Evolutionary conservation across 2,329 filamentous ascomycete genomes (phyloP).

Genomic region (Nannizziopsis arthrosporioides): DNA sequence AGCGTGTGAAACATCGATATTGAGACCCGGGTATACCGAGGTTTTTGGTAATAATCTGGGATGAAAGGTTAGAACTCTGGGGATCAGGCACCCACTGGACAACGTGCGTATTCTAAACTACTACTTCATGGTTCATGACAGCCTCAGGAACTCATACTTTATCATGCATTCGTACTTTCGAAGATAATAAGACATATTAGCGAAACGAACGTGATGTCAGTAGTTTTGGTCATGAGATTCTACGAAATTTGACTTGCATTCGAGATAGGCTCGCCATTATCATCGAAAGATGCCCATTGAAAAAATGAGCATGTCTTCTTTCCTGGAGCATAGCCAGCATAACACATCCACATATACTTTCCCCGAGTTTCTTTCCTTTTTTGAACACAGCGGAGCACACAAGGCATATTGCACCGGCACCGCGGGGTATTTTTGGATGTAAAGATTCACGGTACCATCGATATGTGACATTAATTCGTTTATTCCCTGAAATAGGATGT

Average conservation of each 20-base stretch:
- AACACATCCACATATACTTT: slow-evolving; percentile 88
- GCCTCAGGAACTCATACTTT: too few species aligned
- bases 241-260: slow-evolving; percentile 9
- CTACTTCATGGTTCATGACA: too few species aligned
- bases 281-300: slow-evolving; percentile 74
- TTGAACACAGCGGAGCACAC: slow-evolving; percentile 65
- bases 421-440: slow-evolving; percentile 62
- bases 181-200: too few species aligned
- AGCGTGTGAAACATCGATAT: too few species aligned
- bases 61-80: too few species aligned
- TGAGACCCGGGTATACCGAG: too few species aligned
- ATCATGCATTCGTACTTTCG: too few species aligned
- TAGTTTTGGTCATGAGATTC: neutral
- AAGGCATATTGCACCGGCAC: slow-evolving; percentile 62
- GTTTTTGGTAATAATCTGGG: too few species aligned
- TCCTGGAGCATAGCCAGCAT: slow-evolving; percentile 44
- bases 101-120: too few species aligned
- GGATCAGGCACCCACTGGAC: too few species aligned
- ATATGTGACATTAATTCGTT: slow-evolving; percentile 88
- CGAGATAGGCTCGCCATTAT: slow-evolving; percentile 69
- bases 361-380: slow-evolving; percentile 64
- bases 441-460: slow-evolving; percentile 68
- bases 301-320: slow-evolving; percentile 61
- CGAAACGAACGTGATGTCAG: neutral
- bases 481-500: slow-evolving; percentile 68